Conservation (phyloP, 2,329 filamentous ascomycete species). For the Beauveria varroae region DNA sequence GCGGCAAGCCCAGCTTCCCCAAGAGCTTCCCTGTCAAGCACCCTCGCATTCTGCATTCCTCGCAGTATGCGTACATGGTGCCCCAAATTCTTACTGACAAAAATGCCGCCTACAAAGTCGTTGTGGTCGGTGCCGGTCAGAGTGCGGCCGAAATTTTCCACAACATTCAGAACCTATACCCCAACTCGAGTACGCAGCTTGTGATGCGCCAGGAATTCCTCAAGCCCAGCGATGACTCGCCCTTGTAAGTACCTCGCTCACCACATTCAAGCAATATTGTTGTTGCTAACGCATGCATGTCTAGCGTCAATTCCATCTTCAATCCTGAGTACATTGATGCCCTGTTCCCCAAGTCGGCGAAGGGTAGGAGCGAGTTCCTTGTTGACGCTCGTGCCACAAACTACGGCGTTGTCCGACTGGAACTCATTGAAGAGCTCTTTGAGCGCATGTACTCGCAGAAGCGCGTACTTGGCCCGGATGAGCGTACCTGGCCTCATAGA, state of each 20-base stretch:
- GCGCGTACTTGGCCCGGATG: slow-evolving; percentile 59
- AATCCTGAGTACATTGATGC: slow-evolving; percentile 77
- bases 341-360: slow-evolving; percentile 60
- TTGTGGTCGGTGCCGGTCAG: slow-evolving; percentile 83
- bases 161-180: slow-evolving; percentile 75
- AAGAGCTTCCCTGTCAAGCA: slow-evolving; percentile 60
- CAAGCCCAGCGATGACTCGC: slow-evolving; percentile 88
- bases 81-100: slow-evolving; percentile 50
- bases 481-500: slow-evolving; percentile 71
- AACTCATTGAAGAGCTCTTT: slow-evolving; percentile 83
- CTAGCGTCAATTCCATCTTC: slow-evolving; percentile 93
- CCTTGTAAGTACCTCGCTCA: slow-evolving; percentile 59
- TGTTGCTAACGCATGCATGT: slow-evolving; percentile 15
- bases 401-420: slow-evolving; percentile 88
- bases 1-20: slow-evolving; percentile 62
- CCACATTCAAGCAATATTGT: neutral
- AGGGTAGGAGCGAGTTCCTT: slow-evolving; percentile 53
- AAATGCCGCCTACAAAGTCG: slow-evolving; percentile 60
- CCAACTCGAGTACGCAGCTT: slow-evolving; percentile 68
- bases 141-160: slow-evolving; percentile 94
- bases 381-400: slow-evolving; percentile 76
- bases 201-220: slow-evolving; percentile 79
- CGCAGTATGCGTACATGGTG: slow-evolving; percentile 66
- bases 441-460: slow-evolving; percentile 82
- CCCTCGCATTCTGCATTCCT: slow-evolving; percentile 78